phyloP scores from a whole-genome alignment of 2,329 filamentous ascomycete species.

The Pseudonectria foliicola region DNA sequence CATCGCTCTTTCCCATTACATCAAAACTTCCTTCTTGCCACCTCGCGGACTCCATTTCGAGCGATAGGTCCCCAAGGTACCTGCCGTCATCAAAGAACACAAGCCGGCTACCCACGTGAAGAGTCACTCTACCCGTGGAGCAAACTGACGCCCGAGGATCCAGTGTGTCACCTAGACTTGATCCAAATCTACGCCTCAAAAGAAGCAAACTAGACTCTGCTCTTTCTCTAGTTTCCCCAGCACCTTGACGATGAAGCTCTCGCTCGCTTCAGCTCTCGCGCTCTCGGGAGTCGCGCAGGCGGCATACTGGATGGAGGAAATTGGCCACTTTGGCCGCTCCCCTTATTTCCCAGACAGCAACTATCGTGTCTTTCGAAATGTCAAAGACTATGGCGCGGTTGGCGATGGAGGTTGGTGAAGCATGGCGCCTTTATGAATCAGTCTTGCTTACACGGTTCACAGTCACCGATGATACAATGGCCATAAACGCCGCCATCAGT shows the following conservation, averaged over 20 bases:
- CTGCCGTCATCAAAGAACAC: too few species aligned
- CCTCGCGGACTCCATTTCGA: too few species aligned
- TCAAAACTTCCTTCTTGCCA: too few species aligned
- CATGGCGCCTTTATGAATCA: not conserved
- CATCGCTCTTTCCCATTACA: too few species aligned
- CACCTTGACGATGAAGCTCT: constrained; percentile 12
- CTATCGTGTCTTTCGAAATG: constrained; percentile 25
- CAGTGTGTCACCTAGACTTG: too few species aligned
- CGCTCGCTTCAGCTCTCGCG: constrained; percentile 4
- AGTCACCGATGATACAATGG: constrained; percentile 21
- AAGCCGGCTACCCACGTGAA: too few species aligned
- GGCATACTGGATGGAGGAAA: constrained; percentile 24
- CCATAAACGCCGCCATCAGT: constrained; percentile 23
- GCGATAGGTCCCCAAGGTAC: too few species aligned
- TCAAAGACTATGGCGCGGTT: constrained; percentile 24
- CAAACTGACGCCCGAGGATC: too few species aligned
- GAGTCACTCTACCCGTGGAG: too few species aligned
- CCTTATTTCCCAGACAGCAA: constrained; percentile 22
- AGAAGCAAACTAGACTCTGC: not conserved
- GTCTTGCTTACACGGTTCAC: constrained; percentile 1
- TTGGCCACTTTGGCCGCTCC: constrained; percentile 19
- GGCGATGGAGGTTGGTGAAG: constrained; percentile 21
- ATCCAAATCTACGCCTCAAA: not conserved
- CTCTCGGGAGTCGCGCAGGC: constrained; percentile 6
- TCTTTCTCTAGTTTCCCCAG: constrained; percentile 4